Evolutionary conservation across 2,329 filamentous ascomycete species (phyloP).

Genomic region (Exophiala lecanii-corni): DNA sequence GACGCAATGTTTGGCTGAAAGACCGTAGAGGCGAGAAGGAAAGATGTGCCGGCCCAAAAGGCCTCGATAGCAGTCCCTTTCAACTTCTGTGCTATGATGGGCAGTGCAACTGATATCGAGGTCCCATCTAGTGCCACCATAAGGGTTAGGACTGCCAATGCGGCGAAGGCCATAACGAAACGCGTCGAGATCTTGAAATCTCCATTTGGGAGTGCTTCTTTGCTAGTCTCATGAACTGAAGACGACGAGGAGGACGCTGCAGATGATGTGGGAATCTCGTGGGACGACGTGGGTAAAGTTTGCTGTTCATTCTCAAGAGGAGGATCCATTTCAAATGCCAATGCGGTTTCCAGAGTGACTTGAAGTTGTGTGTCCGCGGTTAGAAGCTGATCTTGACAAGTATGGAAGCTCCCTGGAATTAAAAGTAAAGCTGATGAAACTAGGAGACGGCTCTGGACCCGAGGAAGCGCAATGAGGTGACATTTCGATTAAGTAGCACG

Average conservation of each 20-base stretch:
- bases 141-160: constrained; percentile 52
- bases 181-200: constrained; percentile 19
- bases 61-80: constrained; percentile 55
- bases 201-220: constrained; percentile 5
- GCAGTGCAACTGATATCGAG: constrained; percentile 55
- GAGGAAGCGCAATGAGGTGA: too few relatives aligned
- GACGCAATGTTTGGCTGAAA: constrained; percentile 49
- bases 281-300: too few relatives aligned
- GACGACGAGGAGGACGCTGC: constrained; percentile 15
- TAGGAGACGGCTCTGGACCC: too few relatives aligned
- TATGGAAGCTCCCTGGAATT: too few relatives aligned
- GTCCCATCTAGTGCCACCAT: constrained; percentile 64
- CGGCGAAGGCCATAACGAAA: constrained; percentile 48
- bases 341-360: too few relatives aligned
- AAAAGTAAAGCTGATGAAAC: too few relatives aligned
- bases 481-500: too few relatives aligned
- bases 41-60: constrained; percentile 69
- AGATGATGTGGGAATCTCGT: too few relatives aligned
- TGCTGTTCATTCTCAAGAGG: too few relatives aligned
- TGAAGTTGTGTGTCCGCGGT: too few relatives aligned
- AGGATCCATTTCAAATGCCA: too few relatives aligned
- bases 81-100: constrained; percentile 50
- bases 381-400: too few relatives aligned
- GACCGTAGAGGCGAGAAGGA: constrained; percentile 60
- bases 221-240: constrained; percentile 7